Evolutionary conservation across 139 green algal genomes (phyloP).

Genomic region (Gonium pectorale): DNA sequence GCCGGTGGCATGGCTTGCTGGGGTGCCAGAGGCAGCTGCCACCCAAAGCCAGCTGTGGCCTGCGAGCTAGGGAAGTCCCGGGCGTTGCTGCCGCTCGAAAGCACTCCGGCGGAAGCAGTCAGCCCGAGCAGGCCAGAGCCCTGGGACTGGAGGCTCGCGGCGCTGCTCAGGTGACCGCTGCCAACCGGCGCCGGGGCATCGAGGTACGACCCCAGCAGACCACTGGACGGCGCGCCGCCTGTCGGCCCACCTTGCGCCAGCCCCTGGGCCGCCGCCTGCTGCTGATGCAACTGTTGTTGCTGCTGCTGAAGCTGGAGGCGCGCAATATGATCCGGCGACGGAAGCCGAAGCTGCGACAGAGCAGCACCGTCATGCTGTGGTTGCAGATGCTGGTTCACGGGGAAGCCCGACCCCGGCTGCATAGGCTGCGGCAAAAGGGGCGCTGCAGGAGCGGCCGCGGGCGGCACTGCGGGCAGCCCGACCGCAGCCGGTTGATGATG

Average conservation of each 20-base stretch:
- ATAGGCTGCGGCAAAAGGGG: not conserved
- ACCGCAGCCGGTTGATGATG: not conserved
- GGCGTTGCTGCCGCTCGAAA: not conserved
- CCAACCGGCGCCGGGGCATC: not conserved
- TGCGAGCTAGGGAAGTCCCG: not conserved
- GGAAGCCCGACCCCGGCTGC: not conserved
- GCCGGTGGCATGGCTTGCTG: conserved; percentile 1
- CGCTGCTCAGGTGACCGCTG: not conserved
- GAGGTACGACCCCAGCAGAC: not conserved
- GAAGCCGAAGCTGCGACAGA: not conserved
- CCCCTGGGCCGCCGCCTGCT: not conserved
- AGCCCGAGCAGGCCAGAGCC: not conserved
- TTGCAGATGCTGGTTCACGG: not conserved
- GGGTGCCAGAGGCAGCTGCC: conserved; percentile 33
- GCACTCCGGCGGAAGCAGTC: no score
- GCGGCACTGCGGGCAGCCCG: not conserved
- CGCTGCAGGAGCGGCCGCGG: not conserved
- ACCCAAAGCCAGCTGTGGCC: conserved; percentile 34
- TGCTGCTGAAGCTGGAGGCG: not conserved
- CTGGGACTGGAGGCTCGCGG: conserved; percentile 27
- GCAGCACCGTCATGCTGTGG: not conserved
- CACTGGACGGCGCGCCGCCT: not conserved
- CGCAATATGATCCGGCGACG: not conserved
- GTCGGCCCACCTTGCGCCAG: not conserved
- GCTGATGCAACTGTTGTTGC: not conserved